Conservation (phyloP, 2,329 filamentous ascomycete species). For the Cytospora schulzeri region DNA sequence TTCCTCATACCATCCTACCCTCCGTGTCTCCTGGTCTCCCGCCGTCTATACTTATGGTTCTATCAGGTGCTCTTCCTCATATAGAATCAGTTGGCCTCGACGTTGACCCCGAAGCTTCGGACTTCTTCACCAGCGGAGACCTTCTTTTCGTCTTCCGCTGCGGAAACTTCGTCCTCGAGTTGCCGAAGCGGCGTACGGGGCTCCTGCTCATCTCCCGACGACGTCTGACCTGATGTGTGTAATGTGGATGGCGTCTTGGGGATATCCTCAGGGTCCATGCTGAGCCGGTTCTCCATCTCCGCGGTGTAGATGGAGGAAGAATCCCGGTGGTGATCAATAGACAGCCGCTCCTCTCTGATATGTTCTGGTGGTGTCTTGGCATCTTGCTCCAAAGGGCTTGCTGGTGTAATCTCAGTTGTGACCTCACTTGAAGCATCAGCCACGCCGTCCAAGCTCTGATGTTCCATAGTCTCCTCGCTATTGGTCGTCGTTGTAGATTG, state of each 20-base stretch:
- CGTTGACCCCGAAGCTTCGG: conserved; percentile 21
- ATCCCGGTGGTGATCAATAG: conserved; percentile 31
- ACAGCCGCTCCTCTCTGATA: conserved; percentile 18
- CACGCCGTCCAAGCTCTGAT: conserved; percentile 21
- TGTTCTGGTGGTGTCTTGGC: conserved; percentile 23
- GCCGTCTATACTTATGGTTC: background rate
- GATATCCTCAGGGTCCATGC: conserved; percentile 25
- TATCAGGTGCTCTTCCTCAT: background rate
- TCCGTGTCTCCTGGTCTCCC: background rate
- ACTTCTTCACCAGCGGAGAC: conserved; percentile 13
- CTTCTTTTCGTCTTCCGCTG: conserved; percentile 20
- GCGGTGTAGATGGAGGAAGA: conserved; percentile 35
- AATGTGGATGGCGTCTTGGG: conserved; percentile 28
- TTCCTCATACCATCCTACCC: background rate
- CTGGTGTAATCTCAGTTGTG: conserved; percentile 20
- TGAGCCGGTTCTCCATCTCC: conserved; percentile 29
- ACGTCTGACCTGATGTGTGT: conserved; percentile 30
- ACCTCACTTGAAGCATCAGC: conserved; percentile 15
- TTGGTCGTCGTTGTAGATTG: conserved; percentile 31
- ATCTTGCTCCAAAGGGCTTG: conserved; percentile 22
- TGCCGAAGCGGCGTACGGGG: conserved; percentile 32
- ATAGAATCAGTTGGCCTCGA: conserved; percentile 3
- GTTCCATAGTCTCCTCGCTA: conserved; percentile 21
- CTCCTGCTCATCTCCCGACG: conserved; percentile 34
- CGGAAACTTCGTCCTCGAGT: conserved; percentile 28